Percentiles rank a stretch among this genome's conserved stretches.
Conservation (phyloP, 768 basidiomycete genomes). For the Tulasnella sp. region DNA sequence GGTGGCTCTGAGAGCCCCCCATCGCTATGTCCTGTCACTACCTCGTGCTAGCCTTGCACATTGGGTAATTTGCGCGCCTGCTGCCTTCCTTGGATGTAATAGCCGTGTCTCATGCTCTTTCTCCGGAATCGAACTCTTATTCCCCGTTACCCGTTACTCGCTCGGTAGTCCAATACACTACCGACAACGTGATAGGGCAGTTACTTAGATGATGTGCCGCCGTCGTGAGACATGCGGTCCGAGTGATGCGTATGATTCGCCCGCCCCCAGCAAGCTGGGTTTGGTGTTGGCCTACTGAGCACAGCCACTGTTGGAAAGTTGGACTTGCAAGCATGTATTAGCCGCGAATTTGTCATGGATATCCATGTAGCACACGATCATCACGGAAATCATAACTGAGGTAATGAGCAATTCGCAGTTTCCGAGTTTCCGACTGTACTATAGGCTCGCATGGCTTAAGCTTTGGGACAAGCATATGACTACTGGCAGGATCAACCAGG, state of each 20-base stretch:
- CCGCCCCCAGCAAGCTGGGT: conserved; percentile 37
- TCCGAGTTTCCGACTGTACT: conserved; percentile 65
- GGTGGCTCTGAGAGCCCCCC: conserved; percentile 33
- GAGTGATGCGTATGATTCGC: conserved; percentile 68
- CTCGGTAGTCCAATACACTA: conserved; percentile 39
- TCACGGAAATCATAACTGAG: conserved; percentile 76
- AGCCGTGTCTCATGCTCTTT: conserved; percentile 28
- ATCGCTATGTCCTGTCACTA: conserved; percentile 37
- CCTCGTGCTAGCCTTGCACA: conserved; percentile 26
- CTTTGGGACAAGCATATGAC: conserved; percentile 77
- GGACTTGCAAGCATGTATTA: conserved; percentile 61
- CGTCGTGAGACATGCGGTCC: conserved; percentile 59
- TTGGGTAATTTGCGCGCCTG: conserved; percentile 31
- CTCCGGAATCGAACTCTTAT: conserved; percentile 40
- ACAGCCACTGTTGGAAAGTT: conserved; percentile 60
- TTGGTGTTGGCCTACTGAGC: conserved; percentile 66
- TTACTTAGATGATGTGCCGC: conserved; percentile 58
- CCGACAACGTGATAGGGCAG: conserved; percentile 56
- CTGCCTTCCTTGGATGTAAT: conserved; percentile 31
- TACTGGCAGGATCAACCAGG: conserved; percentile 79
- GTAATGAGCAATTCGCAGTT: conserved; percentile 76
- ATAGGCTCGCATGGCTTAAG: conserved; percentile 76
- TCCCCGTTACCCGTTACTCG: conserved; percentile 68
- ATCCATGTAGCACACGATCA: conserved; percentile 62
- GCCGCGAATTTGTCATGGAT: conserved; percentile 72